Percentiles rank a stretch among this genome's conserved stretches.
These are phyloP conservation scores for Lachancea mirantina DNA, from an alignment of 805 yeast genomes.

Conservation along the genomic window DNA sequence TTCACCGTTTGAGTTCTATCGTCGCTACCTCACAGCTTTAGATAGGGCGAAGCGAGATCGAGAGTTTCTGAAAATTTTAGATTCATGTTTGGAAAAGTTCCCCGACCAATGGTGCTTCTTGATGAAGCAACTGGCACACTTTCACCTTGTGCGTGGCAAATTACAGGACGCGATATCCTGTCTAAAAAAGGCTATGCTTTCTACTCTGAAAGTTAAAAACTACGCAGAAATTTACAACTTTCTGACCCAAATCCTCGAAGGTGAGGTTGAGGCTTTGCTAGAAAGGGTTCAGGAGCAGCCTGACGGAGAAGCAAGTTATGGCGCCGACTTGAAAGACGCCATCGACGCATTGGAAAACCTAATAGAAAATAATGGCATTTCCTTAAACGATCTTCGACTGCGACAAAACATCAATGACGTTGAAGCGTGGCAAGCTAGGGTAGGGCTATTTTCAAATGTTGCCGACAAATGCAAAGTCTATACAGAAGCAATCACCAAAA, in stretches of 20 bases:
- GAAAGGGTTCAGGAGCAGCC: conserved; percentile 10
- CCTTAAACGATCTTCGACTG: conserved; percentile 60
- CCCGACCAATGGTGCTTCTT: conserved; percentile 56
- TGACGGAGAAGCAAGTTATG: conserved; percentile 15
- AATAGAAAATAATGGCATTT: conserved; percentile 47
- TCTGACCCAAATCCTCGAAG: conserved; percentile 54
- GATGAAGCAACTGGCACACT: conserved; percentile 41
- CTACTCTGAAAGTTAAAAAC: conserved; percentile 48
- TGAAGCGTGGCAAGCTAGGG: conserved; percentile 62
- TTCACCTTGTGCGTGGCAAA: conserved; percentile 36
- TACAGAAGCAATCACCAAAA: conserved; percentile 55
- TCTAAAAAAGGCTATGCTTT: conserved; percentile 42
- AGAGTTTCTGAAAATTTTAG: conserved; percentile 18
- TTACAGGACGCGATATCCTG: conserved; percentile 35
- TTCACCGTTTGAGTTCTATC: conserved; percentile 5
- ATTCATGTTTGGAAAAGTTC: conserved; percentile 35
- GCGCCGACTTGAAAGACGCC: conserved; percentile 35
- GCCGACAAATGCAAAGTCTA: conserved; percentile 40
- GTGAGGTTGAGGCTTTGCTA: conserved; percentile 25
- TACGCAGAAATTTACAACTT: conserved; percentile 60
- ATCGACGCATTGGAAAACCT: conserved; percentile 47
- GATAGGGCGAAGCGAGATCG: conserved; percentile 1
- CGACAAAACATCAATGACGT: conserved; percentile 56
- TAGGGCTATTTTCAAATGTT: conserved; percentile 37
- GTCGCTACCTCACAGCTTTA: conserved; percentile 4